These are phyloP conservation scores for Metschnikowia lunata DNA, from an alignment of 805 yeast species.

Conservation along the genomic window DNA sequence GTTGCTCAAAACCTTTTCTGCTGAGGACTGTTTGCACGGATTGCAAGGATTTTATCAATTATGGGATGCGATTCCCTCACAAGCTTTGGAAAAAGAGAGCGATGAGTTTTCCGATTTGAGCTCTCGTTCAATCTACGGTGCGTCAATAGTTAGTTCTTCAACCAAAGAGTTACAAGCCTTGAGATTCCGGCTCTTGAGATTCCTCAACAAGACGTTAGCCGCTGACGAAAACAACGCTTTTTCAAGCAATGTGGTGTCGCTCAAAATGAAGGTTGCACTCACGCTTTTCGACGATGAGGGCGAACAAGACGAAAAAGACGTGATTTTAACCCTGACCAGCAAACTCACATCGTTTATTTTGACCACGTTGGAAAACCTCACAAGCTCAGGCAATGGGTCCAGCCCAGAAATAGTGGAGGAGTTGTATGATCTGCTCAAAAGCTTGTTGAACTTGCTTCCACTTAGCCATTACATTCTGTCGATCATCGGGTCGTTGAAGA, in stretches of 20 bases:
- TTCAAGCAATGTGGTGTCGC: constrained; percentile 23
- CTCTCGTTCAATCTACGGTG: constrained; percentile 59
- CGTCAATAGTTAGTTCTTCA: constrained; percentile 49
- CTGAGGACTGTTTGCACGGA: constrained; percentile 62
- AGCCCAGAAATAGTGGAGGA: constrained; percentile 30
- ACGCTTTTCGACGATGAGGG: constrained; percentile 43
- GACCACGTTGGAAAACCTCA: constrained; percentile 32
- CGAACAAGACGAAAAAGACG: constrained; percentile 23
- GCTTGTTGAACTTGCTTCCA: constrained; percentile 68
- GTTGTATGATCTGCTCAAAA: constrained; percentile 55
- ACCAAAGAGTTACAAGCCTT: constrained; percentile 45
- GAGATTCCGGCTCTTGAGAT: constrained; percentile 51
- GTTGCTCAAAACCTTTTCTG: constrained; percentile 63
- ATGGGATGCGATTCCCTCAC: constrained; percentile 47
- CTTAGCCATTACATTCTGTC: constrained; percentile 66
- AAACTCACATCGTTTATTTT: constrained; percentile 32
- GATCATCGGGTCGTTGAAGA: constrained; percentile 39
- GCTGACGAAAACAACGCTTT: constrained; percentile 23
- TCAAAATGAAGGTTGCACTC: constrained; percentile 50
- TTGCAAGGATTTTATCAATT: constrained; percentile 46
- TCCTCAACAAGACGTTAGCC: constrained; percentile 47
- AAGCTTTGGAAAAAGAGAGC: constrained; percentile 36
- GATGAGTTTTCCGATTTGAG: constrained; percentile 36
- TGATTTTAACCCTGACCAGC: constrained; percentile 33
- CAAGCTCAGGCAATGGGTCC: constrained; percentile 12